Conservation (phyloP, 1,284 basidiomycete species). For the Rhodotorula sp. region DNA sequence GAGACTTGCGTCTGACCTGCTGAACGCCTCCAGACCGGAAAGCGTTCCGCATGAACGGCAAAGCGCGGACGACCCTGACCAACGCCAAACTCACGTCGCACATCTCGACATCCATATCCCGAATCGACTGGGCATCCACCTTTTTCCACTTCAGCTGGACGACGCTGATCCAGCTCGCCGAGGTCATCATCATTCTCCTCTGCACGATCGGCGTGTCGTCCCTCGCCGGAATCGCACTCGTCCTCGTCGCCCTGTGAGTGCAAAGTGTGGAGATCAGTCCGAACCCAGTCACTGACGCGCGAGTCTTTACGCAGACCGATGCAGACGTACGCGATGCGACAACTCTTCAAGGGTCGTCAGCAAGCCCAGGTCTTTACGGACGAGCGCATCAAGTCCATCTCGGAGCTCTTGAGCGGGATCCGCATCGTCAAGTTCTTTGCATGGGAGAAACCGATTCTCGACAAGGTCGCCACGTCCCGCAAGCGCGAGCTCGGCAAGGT, state of each 20-base stretch:
- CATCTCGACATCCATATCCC: conserved; percentile 78
- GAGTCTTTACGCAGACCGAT: conserved; percentile 13
- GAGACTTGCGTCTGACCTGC: conserved; percentile 48
- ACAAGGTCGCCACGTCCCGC: conserved; percentile 64
- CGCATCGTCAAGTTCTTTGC: conserved; percentile 81
- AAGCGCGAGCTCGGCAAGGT: conserved; percentile 68
- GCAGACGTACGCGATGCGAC: conserved; percentile 30
- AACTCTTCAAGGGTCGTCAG: conserved; percentile 25
- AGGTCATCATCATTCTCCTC: conserved; percentile 67
- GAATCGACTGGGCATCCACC: conserved; percentile 77
- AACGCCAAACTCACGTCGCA: conserved; percentile 87
- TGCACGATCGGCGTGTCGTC: conserved; percentile 73
- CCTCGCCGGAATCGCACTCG: conserved; percentile 74
- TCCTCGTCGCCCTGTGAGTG: conserved; percentile 65
- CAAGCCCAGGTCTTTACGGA: conserved; percentile 81
- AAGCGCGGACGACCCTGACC: conserved; percentile 69
- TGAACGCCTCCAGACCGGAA: conserved; percentile 58
- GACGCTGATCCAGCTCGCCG: conserved; percentile 45
- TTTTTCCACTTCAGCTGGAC: conserved; percentile 44
- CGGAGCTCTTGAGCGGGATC: conserved; percentile 71
- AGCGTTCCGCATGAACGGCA: conserved; percentile 54
- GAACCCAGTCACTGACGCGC: conserved; percentile 36
- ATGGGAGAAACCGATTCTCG: conserved; percentile 62
- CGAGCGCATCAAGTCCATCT: conserved; percentile 71
- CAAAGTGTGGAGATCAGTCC: conserved; percentile 56